These are phyloP conservation scores for Podosphaera fusca DNA, from an alignment of 2,329 filamentous ascomycete species.

Conservation along the genomic window DNA sequence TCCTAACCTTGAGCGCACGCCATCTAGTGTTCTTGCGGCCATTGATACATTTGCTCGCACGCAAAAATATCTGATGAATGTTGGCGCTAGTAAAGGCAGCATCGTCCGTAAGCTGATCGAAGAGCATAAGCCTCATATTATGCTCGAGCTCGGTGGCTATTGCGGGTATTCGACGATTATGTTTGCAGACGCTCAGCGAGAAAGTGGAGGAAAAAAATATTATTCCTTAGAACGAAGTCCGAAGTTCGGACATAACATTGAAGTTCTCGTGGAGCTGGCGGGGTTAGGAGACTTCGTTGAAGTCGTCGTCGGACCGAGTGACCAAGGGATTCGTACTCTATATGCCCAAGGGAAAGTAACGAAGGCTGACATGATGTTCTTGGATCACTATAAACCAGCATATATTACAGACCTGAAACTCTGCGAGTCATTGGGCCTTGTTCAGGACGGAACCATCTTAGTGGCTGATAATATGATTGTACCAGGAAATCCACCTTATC, in stretches of 20 bases:
- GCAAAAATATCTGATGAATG: slow-evolving; percentile 56
- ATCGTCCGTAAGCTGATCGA: slow-evolving; percentile 47
- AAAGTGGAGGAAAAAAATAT: slow-evolving; percentile 40
- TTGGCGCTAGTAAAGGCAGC: slow-evolving; percentile 50
- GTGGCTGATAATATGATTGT: slow-evolving; percentile 51
- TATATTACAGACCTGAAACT: slow-evolving; percentile 56
- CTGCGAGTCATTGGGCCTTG: slow-evolving; percentile 44
- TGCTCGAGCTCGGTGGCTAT: slow-evolving; percentile 65
- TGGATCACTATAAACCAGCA: slow-evolving; percentile 61
- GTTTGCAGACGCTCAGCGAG: slow-evolving; percentile 42
- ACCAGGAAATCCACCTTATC: slow-evolving; percentile 46
- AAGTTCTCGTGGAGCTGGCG: slow-evolving; percentile 47
- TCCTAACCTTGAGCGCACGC: slow-evolving; percentile 37
- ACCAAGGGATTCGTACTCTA: slow-evolving; percentile 38
- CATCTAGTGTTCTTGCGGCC: slow-evolving; percentile 36
- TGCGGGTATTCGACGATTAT: slow-evolving; percentile 62
- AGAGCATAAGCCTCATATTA: slow-evolving; percentile 38
- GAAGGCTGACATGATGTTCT: slow-evolving; percentile 24
- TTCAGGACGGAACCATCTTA: slow-evolving; percentile 37
- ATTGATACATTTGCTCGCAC: slow-evolving; percentile 48
- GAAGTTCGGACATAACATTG: slow-evolving; percentile 48
- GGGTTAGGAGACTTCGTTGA: slow-evolving; percentile 48
- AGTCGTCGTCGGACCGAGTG: slow-evolving; percentile 46
- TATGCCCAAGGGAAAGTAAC: slow-evolving; percentile 20
- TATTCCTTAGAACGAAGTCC: slow-evolving; percentile 52